Conservation (phyloP, 1,284 basidiomycete genomes). For the Malassezia brasiliensis region DNA sequence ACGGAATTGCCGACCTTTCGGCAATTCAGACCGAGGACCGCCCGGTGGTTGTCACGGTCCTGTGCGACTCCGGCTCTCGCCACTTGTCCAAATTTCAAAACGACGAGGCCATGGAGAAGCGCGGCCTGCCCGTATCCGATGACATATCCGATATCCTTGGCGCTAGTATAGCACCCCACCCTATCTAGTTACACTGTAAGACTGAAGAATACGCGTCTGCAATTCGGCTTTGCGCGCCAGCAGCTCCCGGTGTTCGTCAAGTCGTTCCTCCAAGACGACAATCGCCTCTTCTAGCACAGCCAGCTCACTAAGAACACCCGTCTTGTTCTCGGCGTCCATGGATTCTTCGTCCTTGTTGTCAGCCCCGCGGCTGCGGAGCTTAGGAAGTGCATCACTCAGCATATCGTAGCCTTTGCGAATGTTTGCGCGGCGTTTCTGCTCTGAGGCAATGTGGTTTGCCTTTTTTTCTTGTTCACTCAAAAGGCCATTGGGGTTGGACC, state of each 20-base stretch:
- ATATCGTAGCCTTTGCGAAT: slow-evolving; percentile 19
- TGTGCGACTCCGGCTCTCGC: slow-evolving; percentile 39
- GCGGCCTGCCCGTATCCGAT: slow-evolving; percentile 21
- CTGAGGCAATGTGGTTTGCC: slow-evolving; percentile 18
- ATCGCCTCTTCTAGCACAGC: slow-evolving; percentile 8
- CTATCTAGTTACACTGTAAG: not conserved
- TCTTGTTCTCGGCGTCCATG: not conserved
- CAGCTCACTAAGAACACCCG: slow-evolving; percentile 1
- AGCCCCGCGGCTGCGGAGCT: not conserved
- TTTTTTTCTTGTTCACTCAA: slow-evolving; percentile 11
- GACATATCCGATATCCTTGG: slow-evolving; percentile 40
- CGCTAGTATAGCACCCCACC: not conserved
- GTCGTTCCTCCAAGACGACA: not conserved
- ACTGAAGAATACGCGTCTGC: not conserved
- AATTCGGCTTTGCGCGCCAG: not conserved
- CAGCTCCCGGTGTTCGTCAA: slow-evolving; percentile 4
- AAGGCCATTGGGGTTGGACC: not conserved
- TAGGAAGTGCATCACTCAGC: slow-evolving; percentile 2
- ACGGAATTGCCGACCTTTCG: not conserved
- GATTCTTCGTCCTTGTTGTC: not conserved
- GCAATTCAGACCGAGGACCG: not conserved
- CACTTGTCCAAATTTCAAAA: slow-evolving; percentile 46
- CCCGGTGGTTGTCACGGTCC: slow-evolving; percentile 41
- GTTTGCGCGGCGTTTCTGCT: slow-evolving; percentile 18
- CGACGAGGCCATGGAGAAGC: slow-evolving; percentile 25